Base-by-base conservation (phyloP, 371 early-diverging fungal species). In the Mucor lusitanicus region DNA sequence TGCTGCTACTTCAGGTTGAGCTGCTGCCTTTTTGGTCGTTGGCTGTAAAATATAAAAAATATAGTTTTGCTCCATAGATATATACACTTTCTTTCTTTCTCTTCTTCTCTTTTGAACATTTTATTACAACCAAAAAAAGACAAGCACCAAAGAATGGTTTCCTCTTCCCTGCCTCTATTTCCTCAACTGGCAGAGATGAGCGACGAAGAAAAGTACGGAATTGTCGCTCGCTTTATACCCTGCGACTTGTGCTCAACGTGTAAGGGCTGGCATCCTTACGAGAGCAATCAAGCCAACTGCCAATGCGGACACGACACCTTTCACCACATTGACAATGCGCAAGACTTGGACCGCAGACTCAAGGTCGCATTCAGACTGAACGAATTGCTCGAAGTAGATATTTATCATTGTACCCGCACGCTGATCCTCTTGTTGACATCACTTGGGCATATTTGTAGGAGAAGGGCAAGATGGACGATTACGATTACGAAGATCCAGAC, bases 391-490 rank as follows among this genome's bases (percentile, higher is more conserved):
- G 77, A 85, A 74, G 85, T 83, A 75, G 64, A 30, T 12, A 69
- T 57, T 12, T 28, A 12, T 32, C 23, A 44, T 50, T 44, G 64
- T 21, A 68, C 2, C 81, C 77, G 69, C 78, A 78, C 1, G 78
- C 79, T 66, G 73, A 68, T 33, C 65, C 76, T 15, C 64, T 66
- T 62, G 17, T 40, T 40, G 40, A n/a, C 23, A 53, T 32, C 40
- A 50, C 60, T 63, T 28, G 46, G 2, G 27, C 28, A 32, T 7
- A 42, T 3, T 30, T 30, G 30, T 28, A 77, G 83, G 85, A 85
- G 76, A 85, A 85, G 61, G 83, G 79, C 25, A 83, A 80, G 64
- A 66, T 75, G 6, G 64, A 81, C 35, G 83, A 85, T 54, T 81
- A 78, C 59, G 78, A 75, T 13, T 85, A 83, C 58, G 72, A 70